Base-by-base conservation (phyloP, 345 rosid species). In the Mallotus nudiflorus region DNA sequence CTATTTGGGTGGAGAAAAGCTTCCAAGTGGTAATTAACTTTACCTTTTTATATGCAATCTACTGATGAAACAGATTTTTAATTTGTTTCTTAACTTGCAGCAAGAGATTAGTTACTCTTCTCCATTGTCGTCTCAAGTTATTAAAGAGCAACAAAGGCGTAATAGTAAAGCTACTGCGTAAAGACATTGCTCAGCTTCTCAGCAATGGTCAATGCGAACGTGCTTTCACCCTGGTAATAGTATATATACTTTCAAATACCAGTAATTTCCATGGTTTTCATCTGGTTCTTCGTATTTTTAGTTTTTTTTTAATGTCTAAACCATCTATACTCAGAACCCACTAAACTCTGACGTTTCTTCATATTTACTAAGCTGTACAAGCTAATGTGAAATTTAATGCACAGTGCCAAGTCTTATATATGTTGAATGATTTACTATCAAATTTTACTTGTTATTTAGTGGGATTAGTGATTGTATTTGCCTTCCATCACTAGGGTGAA, bases 1-100 rank as follows among this genome's bases (percentile, higher is more conserved):
- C 56, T 71, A 11, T 68, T 52, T 37, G 56, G 77, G 73, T 68
- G 80, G 77, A 62, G 65, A 46, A 67, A 64, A 45, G 75, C 80
- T 51, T 68, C 75, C 0, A 56, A 70, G 75, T 81, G 76, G 79
- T 67, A 76, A 65, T 4, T 1, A 11, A 33, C 25, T n/a, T 22
- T 48, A 46, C 46, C 27, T 13, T 18, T 49, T 16, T 1, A n/a
- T n/a, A n/a, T 12, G 22, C 19, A 20, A 20, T 33, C 9, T 46
- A 22, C 11, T 13, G 13, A 3, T 7, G 49, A 28, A 44, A 13
- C 11, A n/a, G n/a, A n/a, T n/a, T n/a, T n/a, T 62, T 65, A 19
- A 29, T 9, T 45, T 8, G 28, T 15, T 9, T 46, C 12, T 48
- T 31, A 24, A 27, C 65, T 65, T 72, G 69, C 73, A 72, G 80